Conservation (phyloP, 306 rosid genomes). For the Acacia crassicarpa region DNA sequence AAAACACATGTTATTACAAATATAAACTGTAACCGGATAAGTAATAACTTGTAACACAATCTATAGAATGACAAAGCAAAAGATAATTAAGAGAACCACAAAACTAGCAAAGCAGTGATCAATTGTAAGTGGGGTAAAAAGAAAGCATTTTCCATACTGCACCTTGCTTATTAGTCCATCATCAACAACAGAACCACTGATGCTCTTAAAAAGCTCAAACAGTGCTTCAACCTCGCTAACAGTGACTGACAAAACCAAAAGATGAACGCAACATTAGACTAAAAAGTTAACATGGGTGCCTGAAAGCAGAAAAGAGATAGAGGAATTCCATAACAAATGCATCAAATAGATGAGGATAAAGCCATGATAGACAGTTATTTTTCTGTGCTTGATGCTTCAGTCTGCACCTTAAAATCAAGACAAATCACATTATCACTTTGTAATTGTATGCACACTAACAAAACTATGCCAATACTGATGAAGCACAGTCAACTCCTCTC, state of each 20-base stretch:
- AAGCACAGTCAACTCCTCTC: background rate
- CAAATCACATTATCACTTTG: background rate
- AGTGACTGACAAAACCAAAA: conserved; percentile 63
- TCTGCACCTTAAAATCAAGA: conserved; percentile 14
- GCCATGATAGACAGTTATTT: background rate
- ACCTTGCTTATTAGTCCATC: conserved; percentile 97
- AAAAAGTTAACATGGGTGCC: conserved; percentile 4
- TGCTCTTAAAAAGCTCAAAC: conserved; percentile 92
- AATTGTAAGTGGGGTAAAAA: background rate
- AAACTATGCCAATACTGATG: background rate
- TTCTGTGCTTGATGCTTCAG: background rate
- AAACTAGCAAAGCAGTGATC: background rate
- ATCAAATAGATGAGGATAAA: background rate
- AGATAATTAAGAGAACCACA: background rate
- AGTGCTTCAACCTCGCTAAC: conserved; percentile 98
- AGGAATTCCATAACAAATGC: conserved; percentile 18
- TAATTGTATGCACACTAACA: conserved; percentile 27
- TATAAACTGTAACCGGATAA: background rate
- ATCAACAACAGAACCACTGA: conserved; percentile 89
- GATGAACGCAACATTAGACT: conserved; percentile 26
- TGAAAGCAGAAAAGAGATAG: conserved; percentile 11
- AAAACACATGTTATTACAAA: conserved; percentile 1
- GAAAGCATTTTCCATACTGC: conserved; percentile 27
- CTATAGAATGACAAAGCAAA: background rate
- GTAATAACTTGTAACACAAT: background rate